These are phyloP conservation scores for Diaporthe caulivora DNA, from an alignment of 2,329 filamentous ascomycete genomes.

Conservation along the genomic window DNA sequence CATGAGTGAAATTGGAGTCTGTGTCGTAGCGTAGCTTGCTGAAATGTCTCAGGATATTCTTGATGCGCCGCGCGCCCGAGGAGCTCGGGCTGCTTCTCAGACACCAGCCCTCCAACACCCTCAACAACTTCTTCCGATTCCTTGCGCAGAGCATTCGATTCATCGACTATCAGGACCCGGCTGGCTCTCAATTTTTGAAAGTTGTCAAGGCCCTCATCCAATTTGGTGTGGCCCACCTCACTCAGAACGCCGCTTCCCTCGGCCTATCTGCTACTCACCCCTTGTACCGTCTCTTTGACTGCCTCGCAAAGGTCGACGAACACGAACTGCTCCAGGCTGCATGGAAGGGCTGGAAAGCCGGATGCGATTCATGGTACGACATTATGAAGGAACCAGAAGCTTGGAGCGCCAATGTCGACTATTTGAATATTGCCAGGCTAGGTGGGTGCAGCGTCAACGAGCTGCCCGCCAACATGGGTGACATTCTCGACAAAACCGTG, in stretches of 20 bases:
- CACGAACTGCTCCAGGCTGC: slow-evolving; percentile 6
- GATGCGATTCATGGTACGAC: slow-evolving; percentile 11
- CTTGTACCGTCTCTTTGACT: not conserved
- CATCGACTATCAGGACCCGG: not conserved
- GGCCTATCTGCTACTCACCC: not conserved
- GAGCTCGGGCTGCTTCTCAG: not conserved
- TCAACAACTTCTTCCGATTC: slow-evolving; percentile 10
- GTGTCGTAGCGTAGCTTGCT: not conserved
- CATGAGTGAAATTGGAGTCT: not conserved
- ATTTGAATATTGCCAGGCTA: not conserved
- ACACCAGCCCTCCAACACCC: not conserved
- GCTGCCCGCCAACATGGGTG: slow-evolving; percentile 6
- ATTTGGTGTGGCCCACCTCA: not conserved
- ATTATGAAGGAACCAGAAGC: not conserved
- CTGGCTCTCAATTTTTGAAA: not conserved
- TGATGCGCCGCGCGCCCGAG: not conserved
- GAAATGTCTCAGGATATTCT: not conserved
- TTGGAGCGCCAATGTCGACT: slow-evolving; percentile 4
- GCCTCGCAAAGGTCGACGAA: not conserved
- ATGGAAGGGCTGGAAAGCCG: slow-evolving; percentile 6
- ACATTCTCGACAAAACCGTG: not conserved
- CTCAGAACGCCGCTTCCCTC: not conserved
- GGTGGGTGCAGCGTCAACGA: not conserved
- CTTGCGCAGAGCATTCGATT: not conserved
- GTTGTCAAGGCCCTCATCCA: not conserved